Conservation (phyloP, 345 rosid species). For the Boechera divaricarpa region DNA sequence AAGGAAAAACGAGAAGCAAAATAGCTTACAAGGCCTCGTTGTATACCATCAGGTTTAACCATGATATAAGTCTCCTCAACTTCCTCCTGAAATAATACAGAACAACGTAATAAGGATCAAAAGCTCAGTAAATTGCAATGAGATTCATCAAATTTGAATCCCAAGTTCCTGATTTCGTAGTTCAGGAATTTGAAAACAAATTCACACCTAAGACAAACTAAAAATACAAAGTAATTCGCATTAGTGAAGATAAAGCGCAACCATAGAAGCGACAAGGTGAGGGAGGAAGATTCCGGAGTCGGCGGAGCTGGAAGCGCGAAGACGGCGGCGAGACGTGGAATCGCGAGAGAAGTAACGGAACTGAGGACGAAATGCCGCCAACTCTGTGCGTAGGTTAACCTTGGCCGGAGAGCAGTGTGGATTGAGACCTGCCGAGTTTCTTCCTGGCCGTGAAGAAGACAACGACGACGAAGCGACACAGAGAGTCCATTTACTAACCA, state of each 20-base stretch:
- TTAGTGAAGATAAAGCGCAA: constrained; percentile 32
- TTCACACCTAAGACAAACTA: not conserved
- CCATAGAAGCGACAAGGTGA: constrained; percentile 84
- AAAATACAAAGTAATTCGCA: not conserved
- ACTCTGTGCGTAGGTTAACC: constrained; percentile 38
- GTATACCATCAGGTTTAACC: constrained; percentile 96
- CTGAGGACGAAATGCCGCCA: constrained; percentile 59
- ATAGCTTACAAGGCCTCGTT: constrained; percentile 84
- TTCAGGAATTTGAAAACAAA: not conserved
- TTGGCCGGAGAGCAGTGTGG: constrained; percentile 40
- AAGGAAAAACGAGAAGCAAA: not conserved
- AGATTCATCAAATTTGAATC: not conserved
- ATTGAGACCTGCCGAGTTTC: constrained; percentile 7
- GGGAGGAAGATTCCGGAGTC: constrained; percentile 76
- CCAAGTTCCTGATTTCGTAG: constrained; percentile 5
- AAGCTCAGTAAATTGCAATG: not conserved
- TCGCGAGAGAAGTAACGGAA: constrained; percentile 56
- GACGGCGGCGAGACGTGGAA: constrained; percentile 46
- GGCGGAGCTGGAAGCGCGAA: constrained; percentile 50
- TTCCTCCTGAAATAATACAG: constrained; percentile 48
- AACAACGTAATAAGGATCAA: not conserved
- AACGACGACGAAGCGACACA: constrained; percentile 30
- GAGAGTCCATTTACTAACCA: constrained; percentile 39
- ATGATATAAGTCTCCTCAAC: constrained; percentile 89
- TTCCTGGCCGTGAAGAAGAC: constrained; percentile 3